These are phyloP conservation scores for Entoloma clypeatum DNA, from an alignment of 1,284 basidiomycete genomes.

Conservation along the genomic window DNA sequence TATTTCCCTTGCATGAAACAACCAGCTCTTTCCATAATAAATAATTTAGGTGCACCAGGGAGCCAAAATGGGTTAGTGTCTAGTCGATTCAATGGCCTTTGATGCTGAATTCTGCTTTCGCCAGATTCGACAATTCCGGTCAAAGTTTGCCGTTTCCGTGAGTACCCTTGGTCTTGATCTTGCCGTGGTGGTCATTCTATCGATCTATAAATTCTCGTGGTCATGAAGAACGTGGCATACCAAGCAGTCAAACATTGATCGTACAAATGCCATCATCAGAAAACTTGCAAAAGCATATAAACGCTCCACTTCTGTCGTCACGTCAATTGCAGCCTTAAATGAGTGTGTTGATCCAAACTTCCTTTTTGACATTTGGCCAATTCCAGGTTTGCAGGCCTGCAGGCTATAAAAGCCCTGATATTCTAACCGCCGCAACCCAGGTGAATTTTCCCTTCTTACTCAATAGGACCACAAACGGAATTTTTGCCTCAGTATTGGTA, in stretches of 20 bases:
- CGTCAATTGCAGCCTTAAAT: slow-evolving; percentile 73
- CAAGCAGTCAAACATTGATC: slow-evolving; percentile 59
- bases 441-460: slow-evolving; percentile 20
- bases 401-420: slow-evolving; percentile 55
- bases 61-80: slow-evolving; percentile 69
- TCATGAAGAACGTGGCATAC: slow-evolving; percentile 63
- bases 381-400: slow-evolving; percentile 58
- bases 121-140: slow-evolving; percentile 86
- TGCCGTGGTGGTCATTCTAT: slow-evolving; percentile 5
- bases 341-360: slow-evolving; percentile 47
- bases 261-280: slow-evolving; percentile 70
- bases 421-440: slow-evolving; percentile 58
- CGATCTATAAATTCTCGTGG: slow-evolving; percentile 1
- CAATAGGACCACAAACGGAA: slow-evolving; percentile 1
- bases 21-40: not conserved
- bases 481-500: slow-evolving; percentile 51
- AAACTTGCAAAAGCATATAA: slow-evolving; percentile 60
- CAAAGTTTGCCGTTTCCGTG: slow-evolving; percentile 57
- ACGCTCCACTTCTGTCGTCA: slow-evolving; percentile 52
- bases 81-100: not conserved
- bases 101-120: slow-evolving; percentile 4
- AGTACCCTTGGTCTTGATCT: slow-evolving; percentile 15
- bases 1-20: slow-evolving; percentile 15
- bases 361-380: slow-evolving; percentile 1
- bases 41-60: slow-evolving; percentile 56